These are phyloP conservation scores for Diaporthe nobilis DNA, from an alignment of 2,329 filamentous ascomycete genomes.

Conservation along the genomic window DNA sequence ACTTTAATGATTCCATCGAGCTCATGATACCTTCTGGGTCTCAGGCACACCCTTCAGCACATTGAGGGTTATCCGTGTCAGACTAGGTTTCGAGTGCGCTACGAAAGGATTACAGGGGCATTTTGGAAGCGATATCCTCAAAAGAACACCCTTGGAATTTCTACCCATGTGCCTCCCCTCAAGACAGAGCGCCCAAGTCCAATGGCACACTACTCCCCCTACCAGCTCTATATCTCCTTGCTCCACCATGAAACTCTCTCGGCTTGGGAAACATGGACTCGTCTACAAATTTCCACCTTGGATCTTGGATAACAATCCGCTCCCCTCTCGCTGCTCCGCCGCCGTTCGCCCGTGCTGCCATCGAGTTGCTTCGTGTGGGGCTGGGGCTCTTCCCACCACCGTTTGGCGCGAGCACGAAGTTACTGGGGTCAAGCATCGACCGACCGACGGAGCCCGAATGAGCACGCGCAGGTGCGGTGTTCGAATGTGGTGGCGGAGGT, in stretches of 20 bases:
- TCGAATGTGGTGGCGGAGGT: constrained; percentile 55
- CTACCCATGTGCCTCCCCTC: background rate
- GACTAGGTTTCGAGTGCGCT: background rate
- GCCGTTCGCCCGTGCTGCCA: constrained; percentile 48
- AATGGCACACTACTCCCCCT: constrained; percentile 94
- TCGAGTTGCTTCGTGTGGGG: constrained; percentile 56
- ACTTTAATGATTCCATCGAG: background rate
- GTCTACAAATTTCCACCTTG: constrained; percentile 88
- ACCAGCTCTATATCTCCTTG: constrained; percentile 88
- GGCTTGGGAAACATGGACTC: constrained; percentile 89
- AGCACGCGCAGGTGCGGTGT: constrained; percentile 48
- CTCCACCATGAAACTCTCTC: constrained; percentile 80
- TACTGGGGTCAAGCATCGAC: constrained; percentile 80
- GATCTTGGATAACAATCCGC: constrained; percentile 78
- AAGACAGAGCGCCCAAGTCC: constrained; percentile 75
- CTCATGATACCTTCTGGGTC: background rate
- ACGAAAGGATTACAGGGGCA: background rate
- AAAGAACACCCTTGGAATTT: no score
- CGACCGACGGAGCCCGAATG: constrained; percentile 61
- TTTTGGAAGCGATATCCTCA: background rate
- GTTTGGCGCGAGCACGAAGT: constrained; percentile 80
- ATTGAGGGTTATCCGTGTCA: no score
- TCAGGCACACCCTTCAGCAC: background rate
- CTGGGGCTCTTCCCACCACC: constrained; percentile 66
- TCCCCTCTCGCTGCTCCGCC: constrained; percentile 48